Conservation (phyloP, 495 filamentous ascomycete genomes). For the Xylaria sp. region DNA sequence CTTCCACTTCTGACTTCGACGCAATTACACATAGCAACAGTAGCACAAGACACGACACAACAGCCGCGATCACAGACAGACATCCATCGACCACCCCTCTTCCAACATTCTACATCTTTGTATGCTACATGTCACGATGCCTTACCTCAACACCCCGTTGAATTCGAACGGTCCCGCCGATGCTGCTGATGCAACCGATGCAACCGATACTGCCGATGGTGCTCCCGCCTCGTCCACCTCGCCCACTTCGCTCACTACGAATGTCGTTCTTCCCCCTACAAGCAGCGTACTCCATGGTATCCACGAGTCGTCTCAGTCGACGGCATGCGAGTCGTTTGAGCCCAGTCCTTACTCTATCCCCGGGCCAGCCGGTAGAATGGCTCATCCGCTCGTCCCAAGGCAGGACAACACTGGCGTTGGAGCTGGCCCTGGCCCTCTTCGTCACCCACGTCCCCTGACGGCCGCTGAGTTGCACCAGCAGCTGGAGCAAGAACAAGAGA, state of each 20-base stretch:
- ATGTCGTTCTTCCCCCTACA: too few relatives aligned
- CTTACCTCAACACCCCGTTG: slow-evolving; percentile 67
- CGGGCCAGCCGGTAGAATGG: too few relatives aligned
- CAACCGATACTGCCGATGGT: too few relatives aligned
- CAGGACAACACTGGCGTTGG: slow-evolving; percentile 65
- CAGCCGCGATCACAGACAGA: neutral
- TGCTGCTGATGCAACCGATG: too few relatives aligned
- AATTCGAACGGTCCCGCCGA: slow-evolving; percentile 56
- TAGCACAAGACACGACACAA: neutral
- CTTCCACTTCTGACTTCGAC: neutral
- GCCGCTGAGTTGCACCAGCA: slow-evolving; percentile 85
- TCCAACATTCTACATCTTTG: too few relatives aligned
- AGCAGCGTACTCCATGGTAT: too few relatives aligned
- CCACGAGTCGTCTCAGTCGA: too few relatives aligned
- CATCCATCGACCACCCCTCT: neutral
- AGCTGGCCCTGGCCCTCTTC: slow-evolving; percentile 70
- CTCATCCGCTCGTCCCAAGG: slow-evolving; percentile 35
- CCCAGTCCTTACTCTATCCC: too few relatives aligned
- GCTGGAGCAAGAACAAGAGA: slow-evolving; percentile 92
- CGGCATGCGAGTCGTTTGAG: too few relatives aligned
- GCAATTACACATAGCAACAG: neutral
- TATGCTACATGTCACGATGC: slow-evolving; percentile 41
- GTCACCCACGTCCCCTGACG: slow-evolving; percentile 84
- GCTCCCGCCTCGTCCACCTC: too few relatives aligned
- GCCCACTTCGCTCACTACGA: too few relatives aligned